Conservation (phyloP, 192 early-diverging fungal genomes). For the Pilaira anomala region DNA sequence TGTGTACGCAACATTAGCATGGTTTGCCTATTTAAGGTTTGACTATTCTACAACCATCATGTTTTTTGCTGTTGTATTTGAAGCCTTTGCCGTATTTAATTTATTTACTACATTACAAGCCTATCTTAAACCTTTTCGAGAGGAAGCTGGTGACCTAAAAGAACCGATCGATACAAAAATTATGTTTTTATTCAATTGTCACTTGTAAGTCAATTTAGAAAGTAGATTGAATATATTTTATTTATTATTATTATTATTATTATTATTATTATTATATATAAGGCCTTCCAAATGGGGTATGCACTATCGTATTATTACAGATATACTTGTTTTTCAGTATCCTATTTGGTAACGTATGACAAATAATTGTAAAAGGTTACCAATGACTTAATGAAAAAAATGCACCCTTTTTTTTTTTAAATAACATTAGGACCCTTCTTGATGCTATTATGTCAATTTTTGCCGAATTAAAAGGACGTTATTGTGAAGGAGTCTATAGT, state of each 20-base stretch:
- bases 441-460: constrained; percentile 38
- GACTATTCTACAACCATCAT: constrained; percentile 32
- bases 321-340: constrained; percentile 37
- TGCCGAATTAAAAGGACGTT: constrained; percentile 31
- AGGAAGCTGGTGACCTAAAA: constrained; percentile 25
- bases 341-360: constrained; percentile 31
- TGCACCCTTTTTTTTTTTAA: neutral
- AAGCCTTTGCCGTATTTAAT: constrained; percentile 39
- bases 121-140: constrained; percentile 28
- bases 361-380: neutral
- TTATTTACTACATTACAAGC: constrained; percentile 32
- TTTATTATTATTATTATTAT: neutral
- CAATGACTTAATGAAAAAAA: neutral
- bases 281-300: constrained; percentile 37
- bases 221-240: neutral
- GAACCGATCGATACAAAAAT: constrained; percentile 26
- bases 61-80: constrained; percentile 37
- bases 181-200: constrained; percentile 22
- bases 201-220: constrained; percentile 25
- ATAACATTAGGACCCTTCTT: constrained; percentile 13
- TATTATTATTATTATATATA: neutral
- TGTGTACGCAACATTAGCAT: constrained; percentile 31
- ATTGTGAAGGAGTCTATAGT: constrained; percentile 27
- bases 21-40: constrained; percentile 26
- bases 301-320: constrained; percentile 38